phyloP scores from a whole-genome alignment of 768 basidiomycete species.

The Suillus cothurnatus region DNA sequence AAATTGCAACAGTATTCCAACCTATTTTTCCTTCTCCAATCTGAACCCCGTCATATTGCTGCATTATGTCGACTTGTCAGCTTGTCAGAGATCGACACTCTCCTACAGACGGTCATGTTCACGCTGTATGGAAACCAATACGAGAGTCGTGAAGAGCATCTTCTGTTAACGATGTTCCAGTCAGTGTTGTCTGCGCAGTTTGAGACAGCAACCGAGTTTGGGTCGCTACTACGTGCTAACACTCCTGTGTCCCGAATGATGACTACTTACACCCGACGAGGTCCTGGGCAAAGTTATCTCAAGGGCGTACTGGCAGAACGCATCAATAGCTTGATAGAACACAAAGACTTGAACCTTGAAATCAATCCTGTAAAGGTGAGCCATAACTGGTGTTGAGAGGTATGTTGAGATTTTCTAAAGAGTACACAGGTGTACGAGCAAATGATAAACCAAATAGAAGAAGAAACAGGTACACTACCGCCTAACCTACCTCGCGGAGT shows the following conservation, averaged over 20 bases:
- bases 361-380: slow-evolving; percentile 96
- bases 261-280: slow-evolving; percentile 99
- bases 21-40: slow-evolving; percentile 97
- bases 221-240: slow-evolving; percentile 97
- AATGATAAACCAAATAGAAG: slow-evolving; percentile 99
- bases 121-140: slow-evolving; percentile 99
- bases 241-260: slow-evolving; percentile 99
- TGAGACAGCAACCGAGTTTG: slow-evolving; percentile 98
- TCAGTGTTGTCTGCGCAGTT: slow-evolving; percentile 98
- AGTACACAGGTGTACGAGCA: slow-evolving; percentile 91
- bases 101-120: slow-evolving; percentile 99
- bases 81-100: slow-evolving; percentile 95
- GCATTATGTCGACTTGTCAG: slow-evolving; percentile 95
- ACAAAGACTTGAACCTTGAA: slow-evolving; percentile 98
- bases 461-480: slow-evolving; percentile 92
- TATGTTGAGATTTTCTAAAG: not conserved
- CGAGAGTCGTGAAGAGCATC: slow-evolving; percentile 96
- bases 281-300: slow-evolving; percentile 97
- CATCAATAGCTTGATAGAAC: slow-evolving; percentile 98
- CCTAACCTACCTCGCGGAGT: slow-evolving; percentile 92
- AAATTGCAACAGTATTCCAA: slow-evolving; percentile 96
- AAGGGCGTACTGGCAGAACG: slow-evolving; percentile 97
- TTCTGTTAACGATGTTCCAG: slow-evolving; percentile 99
- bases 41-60: slow-evolving; percentile 96
- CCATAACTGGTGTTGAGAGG: not conserved